Percentiles rank a stretch among this genome's conserved stretches.
phyloP scores from a whole-genome alignment of 768 basidiomycete species.

The Candolleomyces eurysporus region DNA sequence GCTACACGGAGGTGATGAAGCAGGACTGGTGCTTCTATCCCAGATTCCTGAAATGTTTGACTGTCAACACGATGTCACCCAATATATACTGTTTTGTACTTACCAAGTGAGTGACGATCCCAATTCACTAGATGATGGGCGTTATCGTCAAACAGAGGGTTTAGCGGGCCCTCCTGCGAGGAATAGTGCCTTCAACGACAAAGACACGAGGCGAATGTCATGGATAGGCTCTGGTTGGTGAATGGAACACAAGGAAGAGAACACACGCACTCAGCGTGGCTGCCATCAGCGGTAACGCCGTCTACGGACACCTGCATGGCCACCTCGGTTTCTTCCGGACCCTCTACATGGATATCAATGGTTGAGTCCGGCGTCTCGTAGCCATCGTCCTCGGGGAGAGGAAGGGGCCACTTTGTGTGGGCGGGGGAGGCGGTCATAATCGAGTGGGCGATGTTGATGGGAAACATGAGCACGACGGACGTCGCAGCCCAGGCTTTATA shows the following conservation, averaged over 20 bases:
- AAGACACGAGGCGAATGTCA: conserved; percentile 1
- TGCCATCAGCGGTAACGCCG: conserved; percentile 2
- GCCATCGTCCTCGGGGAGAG: too few relatives aligned
- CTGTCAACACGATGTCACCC: neutral
- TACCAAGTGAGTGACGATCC: neutral
- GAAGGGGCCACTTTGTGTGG: too few relatives aligned
- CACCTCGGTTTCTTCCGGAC: conserved; percentile 1
- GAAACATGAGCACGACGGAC: too few relatives aligned
- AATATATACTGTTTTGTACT: neutral
- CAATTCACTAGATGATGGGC: neutral
- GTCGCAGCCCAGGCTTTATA: too few relatives aligned
- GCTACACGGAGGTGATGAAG: neutral
- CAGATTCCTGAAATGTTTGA: neutral
- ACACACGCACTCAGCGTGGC: conserved; percentile 5
- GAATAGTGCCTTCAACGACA: neutral
- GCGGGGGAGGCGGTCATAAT: too few relatives aligned
- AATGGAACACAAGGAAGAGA: neutral
- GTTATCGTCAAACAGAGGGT: neutral
- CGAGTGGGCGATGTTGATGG: too few relatives aligned
- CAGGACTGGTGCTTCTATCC: neutral
- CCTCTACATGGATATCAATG: neutral
- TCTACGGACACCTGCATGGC: conserved; percentile 2
- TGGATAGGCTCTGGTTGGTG: neutral
- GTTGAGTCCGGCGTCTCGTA: too few relatives aligned
- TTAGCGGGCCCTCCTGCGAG: neutral